Conservation (phyloP, 768 basidiomycete species). For the Russula vinacea region DNA sequence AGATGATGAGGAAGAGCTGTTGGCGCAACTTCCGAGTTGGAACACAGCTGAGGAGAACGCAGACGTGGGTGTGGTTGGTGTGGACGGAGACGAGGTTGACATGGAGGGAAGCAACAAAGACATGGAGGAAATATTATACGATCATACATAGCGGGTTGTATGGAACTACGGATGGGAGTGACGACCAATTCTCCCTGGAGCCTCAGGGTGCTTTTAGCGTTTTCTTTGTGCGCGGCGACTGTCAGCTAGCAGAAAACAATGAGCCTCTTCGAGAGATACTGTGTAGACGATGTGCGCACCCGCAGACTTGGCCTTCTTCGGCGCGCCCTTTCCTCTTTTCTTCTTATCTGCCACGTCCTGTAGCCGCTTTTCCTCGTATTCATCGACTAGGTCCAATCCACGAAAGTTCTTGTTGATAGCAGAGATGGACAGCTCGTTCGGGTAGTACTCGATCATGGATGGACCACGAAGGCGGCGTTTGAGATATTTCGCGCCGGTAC, state of each 20-base stretch:
- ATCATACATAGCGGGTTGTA: conserved; percentile 4
- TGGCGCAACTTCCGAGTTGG: conserved; percentile 14
- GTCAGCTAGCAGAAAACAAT: conserved; percentile 41
- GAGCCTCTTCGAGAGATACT: not conserved
- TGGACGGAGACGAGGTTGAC: not conserved
- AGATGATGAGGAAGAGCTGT: conserved; percentile 16
- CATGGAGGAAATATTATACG: conserved; percentile 17
- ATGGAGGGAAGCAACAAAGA: conserved; percentile 3
- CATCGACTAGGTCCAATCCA: conserved; percentile 50
- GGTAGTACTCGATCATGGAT: conserved; percentile 83
- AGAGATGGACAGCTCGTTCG: conserved; percentile 53
- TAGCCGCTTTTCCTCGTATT: conserved; percentile 63
- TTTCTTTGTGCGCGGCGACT: conserved; percentile 51
- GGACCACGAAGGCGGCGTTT: conserved; percentile 78
- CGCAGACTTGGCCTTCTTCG: conserved; percentile 71
- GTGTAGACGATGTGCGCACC: conserved; percentile 44
- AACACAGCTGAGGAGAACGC: not conserved
- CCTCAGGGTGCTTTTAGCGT: conserved; percentile 32
- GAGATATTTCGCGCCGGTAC: conserved; percentile 92
- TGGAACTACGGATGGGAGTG: not conserved
- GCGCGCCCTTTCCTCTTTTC: conserved; percentile 78
- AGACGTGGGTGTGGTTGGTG: not conserved
- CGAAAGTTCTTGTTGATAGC: conserved; percentile 40
- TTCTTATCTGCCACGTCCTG: conserved; percentile 65
- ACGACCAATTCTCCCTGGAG: not conserved